A percentile compares a stretch with the other conserved stretches of the same genome.
These are phyloP conservation scores for Penicillium sp. DNA, from an alignment of 2,329 filamentous ascomycete genomes.

Conservation along the genomic window DNA sequence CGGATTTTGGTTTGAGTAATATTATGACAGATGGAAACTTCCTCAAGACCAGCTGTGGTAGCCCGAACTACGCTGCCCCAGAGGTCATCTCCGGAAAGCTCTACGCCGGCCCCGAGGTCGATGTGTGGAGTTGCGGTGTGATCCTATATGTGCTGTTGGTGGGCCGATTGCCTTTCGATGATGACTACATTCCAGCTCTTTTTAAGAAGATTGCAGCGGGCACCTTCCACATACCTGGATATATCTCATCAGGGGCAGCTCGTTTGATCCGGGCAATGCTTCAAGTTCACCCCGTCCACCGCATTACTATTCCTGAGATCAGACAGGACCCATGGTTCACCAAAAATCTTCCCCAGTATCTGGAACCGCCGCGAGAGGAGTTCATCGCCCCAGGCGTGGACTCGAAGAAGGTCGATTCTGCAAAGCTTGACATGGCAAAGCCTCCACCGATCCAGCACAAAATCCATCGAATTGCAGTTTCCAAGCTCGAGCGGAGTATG, in stretches of 20 bases:
- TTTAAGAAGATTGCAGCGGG: slow-evolving; percentile 98
- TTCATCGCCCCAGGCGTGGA: slow-evolving; percentile 94
- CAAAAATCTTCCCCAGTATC: slow-evolving; percentile 79
- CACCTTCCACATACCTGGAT: slow-evolving; percentile 86
- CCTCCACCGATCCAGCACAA: slow-evolving; percentile 78
- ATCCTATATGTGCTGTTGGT: slow-evolving; percentile 66
- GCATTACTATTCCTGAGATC: slow-evolving; percentile 92
- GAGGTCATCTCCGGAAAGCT: slow-evolving; percentile 98
- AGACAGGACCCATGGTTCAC: slow-evolving; percentile 91
- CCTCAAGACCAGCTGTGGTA: slow-evolving; percentile 96
- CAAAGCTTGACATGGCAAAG: slow-evolving; percentile 75
- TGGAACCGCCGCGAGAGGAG: slow-evolving; percentile 83
- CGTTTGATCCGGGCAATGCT: slow-evolving; percentile 85
- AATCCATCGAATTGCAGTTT: slow-evolving; percentile 86
- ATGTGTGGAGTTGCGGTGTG: slow-evolving; percentile 73
- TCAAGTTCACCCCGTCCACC: slow-evolving; percentile 89
- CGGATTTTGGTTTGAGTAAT: slow-evolving; percentile 96
- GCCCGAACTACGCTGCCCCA: slow-evolving; percentile 95
- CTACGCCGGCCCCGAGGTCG: slow-evolving; percentile 94
- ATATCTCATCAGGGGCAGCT: slow-evolving; percentile 77
- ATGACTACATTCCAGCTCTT: slow-evolving; percentile 94
- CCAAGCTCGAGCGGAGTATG: slow-evolving; percentile 97
- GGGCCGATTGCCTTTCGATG: slow-evolving; percentile 82
- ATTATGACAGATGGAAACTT: slow-evolving; percentile 99
- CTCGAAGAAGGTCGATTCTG: slow-evolving; percentile 81